Evolutionary conservation across 139 green algal species (phyloP).

Genomic region (Closterium sp.): DNA sequence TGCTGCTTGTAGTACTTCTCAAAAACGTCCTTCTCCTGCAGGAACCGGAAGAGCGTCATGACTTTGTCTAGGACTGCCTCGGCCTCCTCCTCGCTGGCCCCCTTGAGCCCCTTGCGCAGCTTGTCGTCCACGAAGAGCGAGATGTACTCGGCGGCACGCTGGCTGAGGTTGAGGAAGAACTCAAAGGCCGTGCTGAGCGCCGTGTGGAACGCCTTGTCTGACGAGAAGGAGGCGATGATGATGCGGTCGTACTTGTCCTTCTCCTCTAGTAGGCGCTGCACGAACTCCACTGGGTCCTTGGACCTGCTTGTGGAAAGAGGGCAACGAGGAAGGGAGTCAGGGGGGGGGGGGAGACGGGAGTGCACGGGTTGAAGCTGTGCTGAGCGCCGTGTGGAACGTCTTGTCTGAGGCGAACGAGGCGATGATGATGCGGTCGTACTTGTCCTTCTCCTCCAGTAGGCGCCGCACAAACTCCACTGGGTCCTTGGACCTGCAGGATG

Average conservation of each 20-base stretch:
- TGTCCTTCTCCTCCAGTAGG: slow-evolving; percentile 82
- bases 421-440: slow-evolving; percentile 84
- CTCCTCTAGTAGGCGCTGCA: slow-evolving; percentile 78
- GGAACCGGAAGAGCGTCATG: slow-evolving; percentile 61
- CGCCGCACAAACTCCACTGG: slow-evolving; percentile 82
- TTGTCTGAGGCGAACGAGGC: slow-evolving; percentile 81
- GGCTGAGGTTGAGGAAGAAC: slow-evolving; percentile 90
- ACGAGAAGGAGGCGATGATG: slow-evolving; percentile 70
- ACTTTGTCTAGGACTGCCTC: slow-evolving; percentile 87
- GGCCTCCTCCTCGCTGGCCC: slow-evolving; percentile 78
- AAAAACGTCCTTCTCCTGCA: slow-evolving; percentile 98
- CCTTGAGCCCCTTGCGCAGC: slow-evolving; percentile 71
- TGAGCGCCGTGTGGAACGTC: slow-evolving; percentile 82
- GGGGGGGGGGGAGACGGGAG: too few relatives aligned
- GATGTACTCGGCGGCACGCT: slow-evolving; percentile 88
- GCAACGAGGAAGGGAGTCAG: too few relatives aligned
- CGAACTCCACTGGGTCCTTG: slow-evolving; percentile 77
- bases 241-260: slow-evolving; percentile 91
- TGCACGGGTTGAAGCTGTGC: too few relatives aligned
- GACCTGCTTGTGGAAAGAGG: not conserved
- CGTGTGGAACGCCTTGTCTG: slow-evolving; percentile 90
- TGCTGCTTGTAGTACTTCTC: slow-evolving; percentile 99
- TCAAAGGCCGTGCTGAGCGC: slow-evolving; percentile 89
- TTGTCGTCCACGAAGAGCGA: slow-evolving; percentile 96
- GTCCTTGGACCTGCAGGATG: slow-evolving; percentile 38